phyloP scores from a whole-genome alignment of 2,329 filamentous ascomycete genomes.

The Aspergillus proliferans region DNA sequence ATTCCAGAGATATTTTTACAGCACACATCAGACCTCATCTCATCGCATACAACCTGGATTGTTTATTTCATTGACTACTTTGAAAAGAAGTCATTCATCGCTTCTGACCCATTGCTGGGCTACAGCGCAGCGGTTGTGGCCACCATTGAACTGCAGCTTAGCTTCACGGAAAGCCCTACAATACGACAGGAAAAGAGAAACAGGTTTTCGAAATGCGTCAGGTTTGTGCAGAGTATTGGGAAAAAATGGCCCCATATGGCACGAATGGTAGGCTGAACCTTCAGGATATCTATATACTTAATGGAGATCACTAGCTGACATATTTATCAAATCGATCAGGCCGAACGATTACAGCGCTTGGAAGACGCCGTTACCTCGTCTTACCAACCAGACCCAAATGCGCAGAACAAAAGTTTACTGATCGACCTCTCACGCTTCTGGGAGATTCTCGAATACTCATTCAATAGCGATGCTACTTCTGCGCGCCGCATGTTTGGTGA shows the following conservation, averaged over 20 bases:
- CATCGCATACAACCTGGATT: conserved; percentile 49
- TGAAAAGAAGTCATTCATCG: conserved; percentile 40
- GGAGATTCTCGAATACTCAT: conserved; percentile 45
- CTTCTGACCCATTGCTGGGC: conserved; percentile 44
- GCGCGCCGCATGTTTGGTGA: conserved; percentile 38
- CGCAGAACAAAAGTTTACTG: conserved; percentile 32
- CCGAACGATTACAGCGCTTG: conserved; percentile 38
- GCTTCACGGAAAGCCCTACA: conserved; percentile 40
- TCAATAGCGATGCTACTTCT: conserved; percentile 33
- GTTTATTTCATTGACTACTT: conserved; percentile 47
- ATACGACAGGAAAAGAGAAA: conserved; percentile 39
- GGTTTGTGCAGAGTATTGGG: conserved; percentile 39
- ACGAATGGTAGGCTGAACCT: conserved; percentile 30
- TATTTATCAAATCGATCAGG: conserved; percentile 22
- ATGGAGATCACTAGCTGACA: not conserved
- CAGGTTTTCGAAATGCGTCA: conserved; percentile 41
- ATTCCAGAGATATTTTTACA: conserved; percentile 52
- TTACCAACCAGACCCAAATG: conserved; percentile 32
- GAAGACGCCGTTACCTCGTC: conserved; percentile 41
- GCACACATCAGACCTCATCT: conserved; percentile 48
- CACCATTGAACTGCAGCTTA: conserved; percentile 50
- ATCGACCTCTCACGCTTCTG: conserved; percentile 45
- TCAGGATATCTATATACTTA: not conserved
- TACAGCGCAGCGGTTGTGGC: conserved; percentile 49
- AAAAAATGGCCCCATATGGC: conserved; percentile 43